phyloP scores from a whole-genome alignment of 306 rosid species.

The Abrus precatorius region DNA sequence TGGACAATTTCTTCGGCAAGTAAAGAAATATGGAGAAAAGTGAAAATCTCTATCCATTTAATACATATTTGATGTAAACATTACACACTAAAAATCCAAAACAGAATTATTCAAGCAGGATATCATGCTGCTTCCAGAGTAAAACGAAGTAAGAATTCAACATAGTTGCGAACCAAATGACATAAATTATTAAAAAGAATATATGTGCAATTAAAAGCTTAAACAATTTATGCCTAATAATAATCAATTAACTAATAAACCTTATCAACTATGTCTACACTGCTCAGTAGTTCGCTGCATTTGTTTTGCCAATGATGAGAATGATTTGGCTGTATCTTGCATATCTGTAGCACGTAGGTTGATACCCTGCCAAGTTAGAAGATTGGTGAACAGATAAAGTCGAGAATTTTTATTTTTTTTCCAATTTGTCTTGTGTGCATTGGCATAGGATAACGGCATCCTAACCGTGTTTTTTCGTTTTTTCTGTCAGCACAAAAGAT shows the following conservation, averaged over 20 bases:
- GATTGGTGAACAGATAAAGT: constrained; percentile 5
- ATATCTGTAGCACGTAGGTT: constrained; percentile 67
- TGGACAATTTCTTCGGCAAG: background rate
- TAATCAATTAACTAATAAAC: background rate
- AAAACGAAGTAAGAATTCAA: background rate
- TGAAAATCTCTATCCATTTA: background rate
- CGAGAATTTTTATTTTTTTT: background rate
- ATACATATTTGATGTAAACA: background rate
- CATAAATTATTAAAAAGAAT: background rate
- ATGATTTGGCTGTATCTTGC: constrained; percentile 84
- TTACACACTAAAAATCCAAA: constrained; percentile 10
- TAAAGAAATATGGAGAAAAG: constrained; percentile 6
- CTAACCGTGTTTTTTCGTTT: background rate
- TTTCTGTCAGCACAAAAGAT: constrained; percentile 26
- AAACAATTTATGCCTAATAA: background rate
- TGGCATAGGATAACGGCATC: background rate
- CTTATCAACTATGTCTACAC: constrained; percentile 56
- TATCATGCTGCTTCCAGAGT: background rate
- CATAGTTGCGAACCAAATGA: background rate
- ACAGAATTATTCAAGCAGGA: background rate
- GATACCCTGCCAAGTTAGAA: constrained; percentile 63
- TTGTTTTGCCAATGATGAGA: constrained; percentile 84
- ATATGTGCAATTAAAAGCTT: constrained; percentile 22
- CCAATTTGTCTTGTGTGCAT: constrained; percentile 10
- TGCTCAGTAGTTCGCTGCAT: constrained; percentile 72